These are phyloP conservation scores for Trifolium fragiferum DNA, from an alignment of 306 rosid genomes.

Conservation along the genomic window DNA sequence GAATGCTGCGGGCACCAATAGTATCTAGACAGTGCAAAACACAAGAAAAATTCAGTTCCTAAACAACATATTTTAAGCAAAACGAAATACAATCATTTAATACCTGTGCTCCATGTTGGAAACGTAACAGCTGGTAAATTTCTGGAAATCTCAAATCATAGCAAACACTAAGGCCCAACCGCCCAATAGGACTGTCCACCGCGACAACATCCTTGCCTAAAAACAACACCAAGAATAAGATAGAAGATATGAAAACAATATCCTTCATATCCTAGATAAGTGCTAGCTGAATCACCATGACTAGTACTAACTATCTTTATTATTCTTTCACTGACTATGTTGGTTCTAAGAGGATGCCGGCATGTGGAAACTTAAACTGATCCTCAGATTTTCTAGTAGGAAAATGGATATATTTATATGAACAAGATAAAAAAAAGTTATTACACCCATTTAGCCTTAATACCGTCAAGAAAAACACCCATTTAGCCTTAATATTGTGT, in stretches of 20 bases:
- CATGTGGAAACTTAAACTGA: neutral
- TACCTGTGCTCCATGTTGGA: slow-evolving; percentile 83
- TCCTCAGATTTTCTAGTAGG: slow-evolving; percentile 12
- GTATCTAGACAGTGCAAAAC: slow-evolving; percentile 56
- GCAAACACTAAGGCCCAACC: slow-evolving; percentile 90
- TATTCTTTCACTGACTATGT: slow-evolving; percentile 16
- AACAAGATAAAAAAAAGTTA: neutral
- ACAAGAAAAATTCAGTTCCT: slow-evolving; percentile 30
- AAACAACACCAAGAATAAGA: slow-evolving; percentile 41
- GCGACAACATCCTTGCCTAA: slow-evolving; percentile 83
- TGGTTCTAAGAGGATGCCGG: slow-evolving; percentile 1
- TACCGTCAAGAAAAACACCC: neutral
- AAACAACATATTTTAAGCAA: slow-evolving; percentile 35
- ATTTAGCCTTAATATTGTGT: slow-evolving; percentile 2
- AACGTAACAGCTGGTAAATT: slow-evolving; percentile 77
- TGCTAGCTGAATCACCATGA: slow-evolving; percentile 22
- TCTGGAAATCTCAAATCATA: slow-evolving; percentile 98
- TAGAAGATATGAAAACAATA: slow-evolving; percentile 25
- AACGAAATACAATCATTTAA: slow-evolving; percentile 26
- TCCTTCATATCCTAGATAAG: slow-evolving; percentile 16
- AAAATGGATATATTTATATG: neutral
- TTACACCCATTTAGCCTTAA: slow-evolving; percentile 21
- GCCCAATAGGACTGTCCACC: slow-evolving; percentile 86
- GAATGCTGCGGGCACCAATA: slow-evolving; percentile 90
- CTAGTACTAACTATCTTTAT: neutral